Percentiles rank a stretch among this genome's conserved stretches.
Evolutionary conservation across 192 early-diverging fungal species (phyloP).

Genomic region (Cladochytrium replicatum): DNA sequence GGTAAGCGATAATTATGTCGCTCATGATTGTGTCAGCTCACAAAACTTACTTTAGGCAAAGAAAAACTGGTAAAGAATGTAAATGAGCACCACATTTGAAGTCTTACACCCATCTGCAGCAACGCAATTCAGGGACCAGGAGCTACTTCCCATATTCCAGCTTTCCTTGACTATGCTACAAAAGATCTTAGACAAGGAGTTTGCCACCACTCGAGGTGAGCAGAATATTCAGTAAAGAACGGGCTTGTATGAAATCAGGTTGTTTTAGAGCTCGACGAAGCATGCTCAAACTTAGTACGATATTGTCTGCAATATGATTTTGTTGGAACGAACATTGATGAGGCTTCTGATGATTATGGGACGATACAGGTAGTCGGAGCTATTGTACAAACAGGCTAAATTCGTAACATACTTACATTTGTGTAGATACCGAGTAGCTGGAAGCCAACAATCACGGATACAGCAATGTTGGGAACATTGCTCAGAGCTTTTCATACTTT

Average conservation of each 20-base stretch:
- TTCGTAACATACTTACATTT: too few species aligned
- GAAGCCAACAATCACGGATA: slow-evolving; percentile 63
- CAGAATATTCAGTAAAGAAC: too few species aligned
- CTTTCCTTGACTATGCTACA: too few species aligned
- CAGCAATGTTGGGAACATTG: slow-evolving; percentile 57
- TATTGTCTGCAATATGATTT: not conserved
- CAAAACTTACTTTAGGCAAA: too few species aligned
- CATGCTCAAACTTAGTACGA: slow-evolving; percentile 16
- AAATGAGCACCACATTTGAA: not conserved
- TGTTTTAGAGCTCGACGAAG: too few species aligned
- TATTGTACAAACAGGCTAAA: too few species aligned
- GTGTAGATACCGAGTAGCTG: slow-evolving; percentile 72
- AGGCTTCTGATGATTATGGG: slow-evolving; percentile 66
- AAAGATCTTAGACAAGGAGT: too few species aligned
- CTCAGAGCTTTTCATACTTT: slow-evolving; percentile 58
- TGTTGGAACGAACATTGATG: slow-evolving; percentile 46
- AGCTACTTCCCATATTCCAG: slow-evolving; percentile 50
- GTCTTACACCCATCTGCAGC: slow-evolving; percentile 20
- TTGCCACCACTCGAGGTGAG: too few species aligned
- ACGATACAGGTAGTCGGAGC: slow-evolving; percentile 44
- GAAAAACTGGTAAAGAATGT: slow-evolving; percentile 49
- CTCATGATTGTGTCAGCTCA: too few species aligned
- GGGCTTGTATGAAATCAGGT: too few species aligned
- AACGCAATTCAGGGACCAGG: slow-evolving; percentile 33
- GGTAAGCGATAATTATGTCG: too few species aligned